Evolutionary conservation across 176 grass and related monocot species (phyloP).

Genomic region (Triticum dicoccoides): DNA sequence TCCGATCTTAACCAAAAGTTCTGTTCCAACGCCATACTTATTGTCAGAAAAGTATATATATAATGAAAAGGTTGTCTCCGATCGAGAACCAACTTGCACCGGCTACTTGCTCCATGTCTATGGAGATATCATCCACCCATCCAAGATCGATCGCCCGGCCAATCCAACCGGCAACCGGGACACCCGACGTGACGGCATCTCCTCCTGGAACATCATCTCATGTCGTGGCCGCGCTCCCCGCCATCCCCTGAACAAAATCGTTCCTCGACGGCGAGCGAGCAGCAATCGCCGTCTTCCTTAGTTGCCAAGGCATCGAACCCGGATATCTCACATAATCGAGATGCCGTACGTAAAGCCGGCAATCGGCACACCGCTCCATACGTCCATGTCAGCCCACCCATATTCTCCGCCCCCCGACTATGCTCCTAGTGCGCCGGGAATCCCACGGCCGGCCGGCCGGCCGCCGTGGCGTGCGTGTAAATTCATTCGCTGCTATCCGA

Average conservation of each 20-base stretch:
- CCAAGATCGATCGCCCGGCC: neutral
- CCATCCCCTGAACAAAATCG: conserved; percentile 25
- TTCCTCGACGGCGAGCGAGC: neutral
- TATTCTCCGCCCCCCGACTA: neutral
- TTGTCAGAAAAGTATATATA: neutral
- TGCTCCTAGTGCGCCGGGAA: conserved; percentile 33
- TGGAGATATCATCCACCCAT: neutral
- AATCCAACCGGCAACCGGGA: neutral
- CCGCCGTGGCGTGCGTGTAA: conserved; percentile 11
- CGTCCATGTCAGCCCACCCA: neutral
- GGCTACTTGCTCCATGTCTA: neutral
- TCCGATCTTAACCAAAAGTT: neutral
- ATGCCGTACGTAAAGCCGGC: conserved; percentile 21
- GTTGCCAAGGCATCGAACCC: conserved; percentile 26
- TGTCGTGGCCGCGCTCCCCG: neutral
- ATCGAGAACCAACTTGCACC: neutral
- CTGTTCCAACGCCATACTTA: neutral
- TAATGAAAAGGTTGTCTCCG: neutral
- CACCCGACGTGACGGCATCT: neutral
- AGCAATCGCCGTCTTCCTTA: conserved; percentile 1
- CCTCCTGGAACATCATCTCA: neutral
- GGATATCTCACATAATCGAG: neutral
- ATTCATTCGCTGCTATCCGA: conserved; percentile 34
- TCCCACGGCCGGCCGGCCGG: conserved; percentile 2
- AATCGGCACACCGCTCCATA: neutral